Conservation (phyloP, 164 flowering plant species). For the Sedum album region DNA sequence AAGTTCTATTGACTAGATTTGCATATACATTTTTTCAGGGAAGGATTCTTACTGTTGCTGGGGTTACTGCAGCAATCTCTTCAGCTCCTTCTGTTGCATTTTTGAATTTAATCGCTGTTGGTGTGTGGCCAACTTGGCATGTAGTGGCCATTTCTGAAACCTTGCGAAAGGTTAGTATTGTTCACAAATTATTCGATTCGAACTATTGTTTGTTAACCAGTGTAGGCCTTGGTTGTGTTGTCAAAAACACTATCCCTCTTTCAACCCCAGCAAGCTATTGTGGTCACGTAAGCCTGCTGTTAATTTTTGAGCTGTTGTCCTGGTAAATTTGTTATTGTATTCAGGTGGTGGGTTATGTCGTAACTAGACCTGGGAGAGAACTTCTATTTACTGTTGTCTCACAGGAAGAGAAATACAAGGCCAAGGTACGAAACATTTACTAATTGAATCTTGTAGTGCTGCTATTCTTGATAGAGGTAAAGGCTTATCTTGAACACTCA, state of each 20-base stretch:
- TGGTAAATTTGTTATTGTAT: conserved; percentile 1
- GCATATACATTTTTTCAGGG: conserved; percentile 42
- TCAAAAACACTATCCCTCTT: neutral
- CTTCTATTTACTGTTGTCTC: conserved; percentile 90
- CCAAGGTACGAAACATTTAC: conserved; percentile 49
- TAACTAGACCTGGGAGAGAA: conserved; percentile 92
- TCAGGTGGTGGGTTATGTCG: conserved; percentile 84
- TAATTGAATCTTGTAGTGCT: neutral
- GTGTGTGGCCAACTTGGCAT: conserved; percentile 86
- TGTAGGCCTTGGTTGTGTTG: neutral
- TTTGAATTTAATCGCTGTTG: conserved; percentile 55
- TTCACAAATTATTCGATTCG: neutral
- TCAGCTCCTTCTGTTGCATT: conserved; percentile 70
- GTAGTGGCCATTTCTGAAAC: conserved; percentile 78
- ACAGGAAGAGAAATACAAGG: conserved; percentile 94
- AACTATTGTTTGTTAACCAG: neutral
- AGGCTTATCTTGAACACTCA: neutral
- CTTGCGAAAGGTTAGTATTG: conserved; percentile 55
- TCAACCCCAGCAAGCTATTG: neutral
- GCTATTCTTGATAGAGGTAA: neutral
- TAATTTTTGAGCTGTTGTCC: neutral
- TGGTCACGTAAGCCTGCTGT: neutral
- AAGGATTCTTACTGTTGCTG: conserved; percentile 76
- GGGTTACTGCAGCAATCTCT: conserved; percentile 76
- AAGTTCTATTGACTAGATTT: neutral